These are phyloP conservation scores for Arthrobotrys iridis DNA, from an alignment of 2,329 filamentous ascomycete species.

Conservation along the genomic window DNA sequence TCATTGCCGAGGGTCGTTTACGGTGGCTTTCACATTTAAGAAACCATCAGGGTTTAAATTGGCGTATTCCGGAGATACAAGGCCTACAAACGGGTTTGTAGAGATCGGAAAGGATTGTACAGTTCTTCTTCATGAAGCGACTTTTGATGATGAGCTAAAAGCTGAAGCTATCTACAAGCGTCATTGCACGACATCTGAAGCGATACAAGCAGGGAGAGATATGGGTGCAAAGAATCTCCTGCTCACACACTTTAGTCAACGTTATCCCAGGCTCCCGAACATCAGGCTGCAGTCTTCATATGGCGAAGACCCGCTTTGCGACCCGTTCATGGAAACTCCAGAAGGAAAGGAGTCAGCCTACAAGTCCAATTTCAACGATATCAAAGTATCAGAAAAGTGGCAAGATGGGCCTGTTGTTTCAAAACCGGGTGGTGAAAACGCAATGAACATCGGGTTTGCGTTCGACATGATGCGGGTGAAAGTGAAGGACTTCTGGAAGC, in stretches of 20 bases:
- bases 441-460: conserved; percentile 75
- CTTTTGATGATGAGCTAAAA: conserved; percentile 85
- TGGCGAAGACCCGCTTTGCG: conserved; percentile 53
- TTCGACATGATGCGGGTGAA: conserved; percentile 82
- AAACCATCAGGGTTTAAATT: conserved; percentile 77
- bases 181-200: conserved; percentile 88
- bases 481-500: conserved; percentile 74
- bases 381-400: background rate
- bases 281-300: conserved; percentile 62
- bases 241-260: conserved; percentile 93
- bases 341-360: conserved; percentile 12
- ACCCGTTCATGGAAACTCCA: conserved; percentile 57
- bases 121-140: conserved; percentile 92
- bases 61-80: conserved; percentile 93
- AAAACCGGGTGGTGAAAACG: conserved; percentile 58
- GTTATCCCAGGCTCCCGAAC: conserved; percentile 80
- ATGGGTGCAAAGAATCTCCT: conserved; percentile 85
- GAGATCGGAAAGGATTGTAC: conserved; percentile 77
- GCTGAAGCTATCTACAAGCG: conserved; percentile 86
- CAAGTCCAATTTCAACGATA: background rate
- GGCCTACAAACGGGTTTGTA: conserved; percentile 77
- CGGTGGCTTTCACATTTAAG: conserved; percentile 79
- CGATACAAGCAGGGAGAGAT: conserved; percentile 75
- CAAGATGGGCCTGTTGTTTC: conserved; percentile 31
- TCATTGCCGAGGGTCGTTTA: conserved; percentile 83